Conservation (phyloP, 1,139 yeast genomes). For the Wickerhamomyces sp. region DNA sequence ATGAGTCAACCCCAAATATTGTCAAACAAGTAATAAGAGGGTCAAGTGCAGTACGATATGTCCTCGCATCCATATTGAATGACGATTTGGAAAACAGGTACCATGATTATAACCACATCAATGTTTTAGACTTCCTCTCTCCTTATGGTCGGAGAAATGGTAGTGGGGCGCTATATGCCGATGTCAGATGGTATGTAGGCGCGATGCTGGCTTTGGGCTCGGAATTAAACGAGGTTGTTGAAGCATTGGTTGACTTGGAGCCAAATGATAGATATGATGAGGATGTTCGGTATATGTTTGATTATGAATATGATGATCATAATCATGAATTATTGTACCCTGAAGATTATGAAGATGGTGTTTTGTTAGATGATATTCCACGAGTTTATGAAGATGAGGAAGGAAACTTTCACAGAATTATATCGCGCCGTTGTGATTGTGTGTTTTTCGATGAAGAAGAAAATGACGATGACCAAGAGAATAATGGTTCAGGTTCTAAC, state of each 20-base stretch:
- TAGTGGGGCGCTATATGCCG: constrained; percentile 54
- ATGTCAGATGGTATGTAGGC: constrained; percentile 46
- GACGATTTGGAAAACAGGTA: constrained; percentile 32
- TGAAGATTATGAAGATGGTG: constrained; percentile 29
- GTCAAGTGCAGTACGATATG: constrained; percentile 55
- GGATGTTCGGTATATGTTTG: constrained; percentile 68
- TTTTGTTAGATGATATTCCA: constrained; percentile 25
- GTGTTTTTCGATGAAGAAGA: constrained; percentile 25
- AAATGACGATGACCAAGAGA: constrained; percentile 1
- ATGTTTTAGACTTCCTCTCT: constrained; percentile 51
- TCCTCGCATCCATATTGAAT: constrained; percentile 57
- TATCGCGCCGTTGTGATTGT: constrained; percentile 33
- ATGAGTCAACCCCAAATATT: constrained; percentile 39
- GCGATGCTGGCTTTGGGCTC: constrained; percentile 41
- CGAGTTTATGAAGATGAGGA: constrained; percentile 27
- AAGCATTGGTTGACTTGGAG: constrained; percentile 50
- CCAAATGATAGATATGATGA: constrained; percentile 70
- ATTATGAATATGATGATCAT: constrained; percentile 42
- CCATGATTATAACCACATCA: constrained; percentile 52
- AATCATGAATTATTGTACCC: constrained; percentile 19
- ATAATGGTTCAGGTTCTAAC: constrained; percentile 14
- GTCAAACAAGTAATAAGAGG: constrained; percentile 57
- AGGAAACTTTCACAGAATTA: constrained; percentile 23
- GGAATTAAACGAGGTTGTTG: constrained; percentile 45
- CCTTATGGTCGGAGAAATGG: constrained; percentile 57